Evolutionary conservation across 345 rosid species (phyloP), one percentile per base, ranked within the genome.

Genomic region (Turnera subulata): DNA sequence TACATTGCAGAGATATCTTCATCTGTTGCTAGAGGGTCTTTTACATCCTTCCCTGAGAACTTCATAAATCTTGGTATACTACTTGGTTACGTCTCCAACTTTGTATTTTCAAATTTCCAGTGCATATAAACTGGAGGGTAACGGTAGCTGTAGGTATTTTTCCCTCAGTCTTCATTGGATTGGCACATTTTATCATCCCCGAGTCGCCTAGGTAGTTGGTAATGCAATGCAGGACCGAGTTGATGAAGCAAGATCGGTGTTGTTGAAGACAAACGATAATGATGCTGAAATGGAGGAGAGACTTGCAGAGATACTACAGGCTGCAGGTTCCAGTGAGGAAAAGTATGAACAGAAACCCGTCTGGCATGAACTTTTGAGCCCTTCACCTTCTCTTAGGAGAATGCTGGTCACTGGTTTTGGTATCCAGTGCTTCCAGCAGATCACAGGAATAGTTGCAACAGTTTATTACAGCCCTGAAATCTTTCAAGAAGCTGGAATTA

Each of bases 151-250:
- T 85, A 6, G 97, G 97, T 50, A 82, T 82, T 63, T 67, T 88
- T 50, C 97, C 97, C n/a, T 84, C 96, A 0, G 59, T 84, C 23
- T 81, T 88, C 65, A 80, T 88, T 55, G 97, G 83, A 22, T 56
- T 78, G 55, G 91, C 97, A 13, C 79, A 88, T 21, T 91, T 82
- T 37, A 55, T 91, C 38, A 91, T 91, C 74, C 97, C 97, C 1
- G 96, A 91, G 67, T 91, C 96, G 13, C 96, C 96, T 0, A 79
- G 96, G 72, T 91, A 91, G 97, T 55, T 91, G 69, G 91, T 85
- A 16, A 48, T 91, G 96, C 82, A 81, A n/a, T n/a, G n/a, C n/a
- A n/a, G 69, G 79, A 82, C 61, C 76, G 87, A 33, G 69, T 88
- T 16, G 94, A 88, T 7, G 88, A 67, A 70, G 96, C 97, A 26